Evolutionary conservation across 495 filamentous ascomycete species (phyloP), one percentile per base, ranked within the genome.

Genomic region (Podospora pseudopauciseta): DNA sequence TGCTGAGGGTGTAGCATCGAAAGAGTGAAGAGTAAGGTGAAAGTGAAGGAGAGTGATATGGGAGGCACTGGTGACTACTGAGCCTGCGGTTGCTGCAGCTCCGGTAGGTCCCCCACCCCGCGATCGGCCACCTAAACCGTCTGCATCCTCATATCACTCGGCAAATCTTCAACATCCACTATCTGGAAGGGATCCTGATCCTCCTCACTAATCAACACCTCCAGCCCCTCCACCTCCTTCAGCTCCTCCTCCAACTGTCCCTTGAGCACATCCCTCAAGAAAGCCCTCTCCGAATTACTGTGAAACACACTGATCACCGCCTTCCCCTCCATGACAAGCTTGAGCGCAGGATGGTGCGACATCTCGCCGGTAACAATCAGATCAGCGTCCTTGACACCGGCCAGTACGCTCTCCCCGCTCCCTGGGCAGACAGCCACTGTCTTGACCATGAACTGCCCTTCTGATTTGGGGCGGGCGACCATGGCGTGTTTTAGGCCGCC

Each of bases 281-380:
- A 97, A 2, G 87, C 89, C 16, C 94, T 78, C 81, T 97, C 95
- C 0, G 90, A 93, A 79, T 98, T 97, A 68, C 90, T 92, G 77
- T 99, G 95, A 69, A 96, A 94, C 32, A 95, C 84, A 7, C 89
- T 88, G 66, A 99, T 85, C 0, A 97, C 92, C 65, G 85, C 88
- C 67, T 90, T 89, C n/a, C 95, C 95, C n/a, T 86, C 84, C 83
- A 97, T 94, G 32, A 90, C 92, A 26, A 92, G 90, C 34, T 91
- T 87, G 55, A 99, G 84, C 13, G 94, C 91, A 67, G 95, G 90
- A 74, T 99, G 95, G 76, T 99, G 95, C 64, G 86, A 89, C 85
- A 98, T 86, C 76, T 99, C 95, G 7, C 95, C 95, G 0, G 94
- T 98, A 67, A 98, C 90, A 0, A 94, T 78, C 28, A 97, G 79